Conservation (phyloP, 768 basidiomycete species). For the Naematelia encephala region DNA sequence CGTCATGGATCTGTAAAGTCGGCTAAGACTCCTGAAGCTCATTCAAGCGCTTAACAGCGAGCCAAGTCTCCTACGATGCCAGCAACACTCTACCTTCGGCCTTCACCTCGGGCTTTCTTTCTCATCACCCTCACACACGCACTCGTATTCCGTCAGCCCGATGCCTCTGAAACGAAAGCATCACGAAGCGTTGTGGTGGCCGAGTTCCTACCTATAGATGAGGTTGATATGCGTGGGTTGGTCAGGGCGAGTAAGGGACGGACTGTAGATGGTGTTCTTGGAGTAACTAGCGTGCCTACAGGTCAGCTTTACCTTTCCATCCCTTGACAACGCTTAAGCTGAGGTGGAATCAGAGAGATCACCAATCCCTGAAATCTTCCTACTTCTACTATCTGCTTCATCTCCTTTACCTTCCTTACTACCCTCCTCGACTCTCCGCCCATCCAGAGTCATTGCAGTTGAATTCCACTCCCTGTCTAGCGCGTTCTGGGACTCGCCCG, state of each 20-base stretch:
- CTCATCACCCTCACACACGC: conserved; percentile 43
- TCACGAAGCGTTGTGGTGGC: conserved; percentile 61
- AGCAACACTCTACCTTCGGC: conserved; percentile 44
- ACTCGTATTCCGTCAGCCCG: conserved; percentile 45
- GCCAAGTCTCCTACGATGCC: conserved; percentile 25
- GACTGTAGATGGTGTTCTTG: conserved; percentile 74
- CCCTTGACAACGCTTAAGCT: neutral
- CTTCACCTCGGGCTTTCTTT: conserved; percentile 40
- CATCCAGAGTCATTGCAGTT: conserved; percentile 71
- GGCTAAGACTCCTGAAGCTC: no score
- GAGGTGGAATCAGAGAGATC: conserved; percentile 31
- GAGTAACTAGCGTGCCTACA: conserved; percentile 54
- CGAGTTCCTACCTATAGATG: conserved; percentile 72
- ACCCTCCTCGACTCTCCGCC: conserved; percentile 65
- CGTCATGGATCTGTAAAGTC: no score
- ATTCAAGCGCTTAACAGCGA: neutral
- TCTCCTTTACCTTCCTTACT: conserved; percentile 60
- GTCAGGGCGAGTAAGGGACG: conserved; percentile 67
- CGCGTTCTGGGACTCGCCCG: conserved; percentile 72
- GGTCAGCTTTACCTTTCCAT: conserved; percentile 33
- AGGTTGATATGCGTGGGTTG: conserved; percentile 65
- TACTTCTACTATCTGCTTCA: conserved; percentile 73
- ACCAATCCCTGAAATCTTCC: conserved; percentile 59
- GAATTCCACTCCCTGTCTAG: conserved; percentile 84
- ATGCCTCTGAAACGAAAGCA: conserved; percentile 32